Conservation (phyloP, 495 filamentous ascomycete genomes). For the Aspergillus nanangensis region DNA sequence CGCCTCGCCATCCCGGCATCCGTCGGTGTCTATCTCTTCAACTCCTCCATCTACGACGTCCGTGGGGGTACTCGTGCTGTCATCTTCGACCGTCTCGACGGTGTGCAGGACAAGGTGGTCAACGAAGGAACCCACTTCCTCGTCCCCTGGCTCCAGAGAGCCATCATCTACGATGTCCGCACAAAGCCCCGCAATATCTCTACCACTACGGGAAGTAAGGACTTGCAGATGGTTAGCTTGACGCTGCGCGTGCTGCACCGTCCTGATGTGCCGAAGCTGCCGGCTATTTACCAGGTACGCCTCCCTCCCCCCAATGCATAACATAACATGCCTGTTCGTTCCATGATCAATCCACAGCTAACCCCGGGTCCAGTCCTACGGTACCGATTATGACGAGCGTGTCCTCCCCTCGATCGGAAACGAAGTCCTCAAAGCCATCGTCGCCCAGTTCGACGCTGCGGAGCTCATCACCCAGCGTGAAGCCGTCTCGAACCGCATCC, state of each 20-base stretch:
- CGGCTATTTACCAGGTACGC: conserved; percentile 95
- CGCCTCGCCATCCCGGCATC: conserved; percentile 65
- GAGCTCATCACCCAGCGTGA: conserved; percentile 99
- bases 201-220: conserved; percentile 98
- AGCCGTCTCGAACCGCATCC: conserved; percentile 92
- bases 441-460: conserved; percentile 97
- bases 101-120: conserved; percentile 87
- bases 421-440: conserved; percentile 99
- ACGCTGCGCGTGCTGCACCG: conserved; percentile 93
- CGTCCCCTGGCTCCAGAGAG: conserved; percentile 90
- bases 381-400: conserved; percentile 97
- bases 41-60: conserved; percentile 92
- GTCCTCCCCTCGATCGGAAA: conserved; percentile 99
- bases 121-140: conserved; percentile 98
- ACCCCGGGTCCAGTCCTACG: conserved; percentile 53
- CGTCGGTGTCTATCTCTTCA: conserved; percentile 54
- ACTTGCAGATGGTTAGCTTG: conserved; percentile 99
- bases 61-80: conserved; percentile 89
- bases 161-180: conserved; percentile 95
- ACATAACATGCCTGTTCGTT: not conserved
- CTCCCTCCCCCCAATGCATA: not conserved
- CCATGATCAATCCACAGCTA: not conserved
- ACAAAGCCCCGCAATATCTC: conserved; percentile 95
- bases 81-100: conserved; percentile 93
- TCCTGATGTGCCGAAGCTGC: conserved; percentile 86